These are phyloP conservation scores for Artemisia argyi DNA, from an alignment of 129 eudicot species.

Conservation along the genomic window DNA sequence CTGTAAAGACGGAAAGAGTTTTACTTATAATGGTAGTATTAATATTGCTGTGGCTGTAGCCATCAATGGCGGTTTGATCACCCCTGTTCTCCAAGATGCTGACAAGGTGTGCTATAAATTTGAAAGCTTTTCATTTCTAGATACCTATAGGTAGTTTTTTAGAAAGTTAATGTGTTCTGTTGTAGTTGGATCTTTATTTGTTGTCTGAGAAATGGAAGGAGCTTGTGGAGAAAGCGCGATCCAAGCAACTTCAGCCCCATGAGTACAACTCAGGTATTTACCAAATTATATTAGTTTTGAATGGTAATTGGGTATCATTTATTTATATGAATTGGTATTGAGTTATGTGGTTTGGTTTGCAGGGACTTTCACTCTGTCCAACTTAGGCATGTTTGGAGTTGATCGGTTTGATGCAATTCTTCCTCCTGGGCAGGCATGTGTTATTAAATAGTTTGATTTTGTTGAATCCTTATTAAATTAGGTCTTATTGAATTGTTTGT, in stretches of 20 bases:
- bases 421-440: slow-evolving; percentile 94
- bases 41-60: slow-evolving; percentile 96
- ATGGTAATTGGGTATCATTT: slow-evolving; percentile 7
- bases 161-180: slow-evolving; percentile 21
- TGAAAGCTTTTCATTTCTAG: neutral
- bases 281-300: neutral
- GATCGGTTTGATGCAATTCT: slow-evolving; percentile 97
- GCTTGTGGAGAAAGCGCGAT: slow-evolving; percentile 94
- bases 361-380: slow-evolving; percentile 92
- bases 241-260: slow-evolving; percentile 87
- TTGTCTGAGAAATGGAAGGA: slow-evolving; percentile 95
- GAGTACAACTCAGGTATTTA: slow-evolving; percentile 79
- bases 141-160: neutral
- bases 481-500: slow-evolving; percentile 19
- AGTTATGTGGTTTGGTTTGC: slow-evolving; percentile 22
- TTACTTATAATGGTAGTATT: slow-evolving; percentile 76
- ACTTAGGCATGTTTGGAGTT: slow-evolving; percentile 99
- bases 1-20: slow-evolving; percentile 94
- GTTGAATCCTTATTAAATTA: neutral
- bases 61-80: slow-evolving; percentile 87
- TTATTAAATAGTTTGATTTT: neutral
- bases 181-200: slow-evolving; percentile 88
- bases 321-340: neutral
- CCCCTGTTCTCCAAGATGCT: slow-evolving; percentile 96
- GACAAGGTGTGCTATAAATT: slow-evolving; percentile 58